A percentile compares a stretch with the other conserved stretches of the same genome.
These are phyloP conservation scores for Calonectria pseudoreteaudii DNA, from an alignment of 2,329 filamentous ascomycete genomes.

Conservation along the genomic window DNA sequence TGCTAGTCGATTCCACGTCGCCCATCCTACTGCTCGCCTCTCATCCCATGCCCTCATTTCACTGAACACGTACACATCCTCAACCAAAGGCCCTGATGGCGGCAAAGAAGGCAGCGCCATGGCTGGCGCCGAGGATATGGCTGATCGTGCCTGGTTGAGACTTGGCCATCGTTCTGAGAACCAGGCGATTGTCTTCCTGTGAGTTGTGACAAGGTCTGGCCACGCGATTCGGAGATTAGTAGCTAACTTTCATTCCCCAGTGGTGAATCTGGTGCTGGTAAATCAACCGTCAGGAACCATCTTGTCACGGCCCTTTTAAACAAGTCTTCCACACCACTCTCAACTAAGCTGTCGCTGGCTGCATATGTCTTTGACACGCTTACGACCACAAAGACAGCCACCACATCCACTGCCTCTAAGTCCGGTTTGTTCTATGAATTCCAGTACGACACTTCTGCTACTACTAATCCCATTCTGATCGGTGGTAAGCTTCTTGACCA, in stretches of 20 bases:
- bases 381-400: conserved; percentile 96
- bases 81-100: conserved; percentile 89
- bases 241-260: conserved; percentile 59
- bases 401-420: conserved; percentile 95
- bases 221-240: conserved; percentile 13
- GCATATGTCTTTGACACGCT: conserved; percentile 96
- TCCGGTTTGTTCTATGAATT: conserved; percentile 95
- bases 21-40: conserved; percentile 85
- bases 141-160: conserved; percentile 85
- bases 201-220: too few species aligned
- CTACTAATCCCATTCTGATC: conserved; percentile 86
- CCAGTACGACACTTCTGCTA: conserved; percentile 92
- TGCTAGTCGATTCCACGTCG: conserved; percentile 91
- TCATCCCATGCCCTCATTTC: conserved; percentile 93
- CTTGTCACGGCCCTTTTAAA: conserved; percentile 86
- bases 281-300: conserved; percentile 93
- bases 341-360: conserved; percentile 91
- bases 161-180: conserved; percentile 92
- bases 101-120: conserved; percentile 91
- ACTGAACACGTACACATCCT: conserved; percentile 94
- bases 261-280: conserved; percentile 95
- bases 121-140: conserved; percentile 92
- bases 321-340: conserved; percentile 92
- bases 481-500: conserved; percentile 96
- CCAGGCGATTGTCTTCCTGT: conserved; percentile 94